phyloP scores from a whole-genome alignment of 805 yeast species.

The Saccharomycopsis selenospora region DNA sequence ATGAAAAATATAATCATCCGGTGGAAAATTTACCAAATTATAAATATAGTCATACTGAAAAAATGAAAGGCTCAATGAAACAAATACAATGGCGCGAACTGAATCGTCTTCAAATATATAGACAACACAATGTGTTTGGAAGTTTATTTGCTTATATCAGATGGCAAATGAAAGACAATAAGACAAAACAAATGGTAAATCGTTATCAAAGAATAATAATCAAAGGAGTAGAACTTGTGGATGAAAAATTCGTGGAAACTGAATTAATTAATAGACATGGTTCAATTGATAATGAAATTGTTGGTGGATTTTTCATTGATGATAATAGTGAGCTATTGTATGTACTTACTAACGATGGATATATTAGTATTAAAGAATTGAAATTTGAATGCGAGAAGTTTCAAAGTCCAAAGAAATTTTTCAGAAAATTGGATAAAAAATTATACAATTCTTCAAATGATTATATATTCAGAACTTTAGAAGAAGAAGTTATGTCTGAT shows the following conservation, averaged over 20 bases:
- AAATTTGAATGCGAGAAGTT: slow-evolving; percentile 50
- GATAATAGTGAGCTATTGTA: slow-evolving; percentile 26
- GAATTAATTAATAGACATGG: neutral
- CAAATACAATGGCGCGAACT: slow-evolving; percentile 42
- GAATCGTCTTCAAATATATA: slow-evolving; percentile 33
- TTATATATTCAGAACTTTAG: no score
- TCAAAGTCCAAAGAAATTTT: slow-evolving; percentile 42
- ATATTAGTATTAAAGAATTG: slow-evolving; percentile 31
- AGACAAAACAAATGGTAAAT: no score
- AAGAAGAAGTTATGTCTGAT: no score
- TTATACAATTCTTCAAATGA: no score
- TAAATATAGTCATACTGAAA: slow-evolving; percentile 49
- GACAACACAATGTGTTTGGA: slow-evolving; percentile 48
- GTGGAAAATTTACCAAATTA: slow-evolving; percentile 26
- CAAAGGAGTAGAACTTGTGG: slow-evolving; percentile 29
- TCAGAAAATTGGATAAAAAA: slow-evolving; percentile 38
- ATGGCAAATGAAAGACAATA: slow-evolving; percentile 25
- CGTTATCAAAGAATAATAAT: slow-evolving; percentile 50
- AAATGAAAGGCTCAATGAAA: slow-evolving; percentile 37
- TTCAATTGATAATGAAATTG: neutral
- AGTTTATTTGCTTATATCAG: slow-evolving; percentile 34
- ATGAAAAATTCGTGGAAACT: neutral
- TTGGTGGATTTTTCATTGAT: slow-evolving; percentile 29
- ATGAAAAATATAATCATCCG: slow-evolving; percentile 26
- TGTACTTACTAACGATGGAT: slow-evolving; percentile 40